These are phyloP conservation scores for Pulveroboletus sp. DNA, from an alignment of 768 basidiomycete genomes.

Conservation along the genomic window DNA sequence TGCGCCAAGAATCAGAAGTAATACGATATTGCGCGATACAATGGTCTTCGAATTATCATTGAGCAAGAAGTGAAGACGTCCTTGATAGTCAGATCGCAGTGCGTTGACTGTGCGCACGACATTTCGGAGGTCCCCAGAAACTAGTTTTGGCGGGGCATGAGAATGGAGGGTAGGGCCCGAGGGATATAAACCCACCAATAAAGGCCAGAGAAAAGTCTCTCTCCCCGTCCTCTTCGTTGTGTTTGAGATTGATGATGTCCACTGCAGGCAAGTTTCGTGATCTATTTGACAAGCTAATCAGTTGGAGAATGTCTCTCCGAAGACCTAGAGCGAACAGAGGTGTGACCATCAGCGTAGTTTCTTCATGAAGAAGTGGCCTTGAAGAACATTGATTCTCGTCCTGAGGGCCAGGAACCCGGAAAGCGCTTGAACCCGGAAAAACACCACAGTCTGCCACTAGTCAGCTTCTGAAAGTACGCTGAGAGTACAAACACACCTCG, in stretches of 20 bases:
- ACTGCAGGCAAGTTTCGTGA: constrained; percentile 24
- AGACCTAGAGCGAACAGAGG: constrained; percentile 20
- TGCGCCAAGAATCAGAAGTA: constrained; percentile 37
- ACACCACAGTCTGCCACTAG: constrained; percentile 11
- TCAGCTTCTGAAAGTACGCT: background rate
- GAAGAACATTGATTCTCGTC: background rate
- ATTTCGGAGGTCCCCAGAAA: constrained; percentile 45
- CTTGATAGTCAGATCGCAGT: constrained; percentile 37
- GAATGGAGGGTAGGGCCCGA: background rate
- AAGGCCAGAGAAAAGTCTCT: constrained; percentile 23
- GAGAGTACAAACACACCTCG: constrained; percentile 14
- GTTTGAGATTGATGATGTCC: constrained; percentile 25
- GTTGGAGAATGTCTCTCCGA: background rate
- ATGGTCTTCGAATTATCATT: constrained; percentile 35
- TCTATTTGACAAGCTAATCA: constrained; percentile 8
- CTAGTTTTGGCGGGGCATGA: constrained; percentile 14
- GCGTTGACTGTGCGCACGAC: constrained; percentile 39
- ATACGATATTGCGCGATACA: constrained; percentile 35
- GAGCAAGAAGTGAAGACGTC: constrained; percentile 35
- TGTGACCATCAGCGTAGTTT: constrained; percentile 7
- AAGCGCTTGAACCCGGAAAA: background rate
- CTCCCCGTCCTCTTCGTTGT: constrained; percentile 17
- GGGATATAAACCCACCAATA: constrained; percentile 8
- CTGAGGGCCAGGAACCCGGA: background rate
- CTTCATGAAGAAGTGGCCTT: background rate